Percentiles rank a stretch among this genome's conserved stretches.
phyloP scores from a whole-genome alignment of 1,284 basidiomycete genomes.

The Ceratobasidium sp. region DNA sequence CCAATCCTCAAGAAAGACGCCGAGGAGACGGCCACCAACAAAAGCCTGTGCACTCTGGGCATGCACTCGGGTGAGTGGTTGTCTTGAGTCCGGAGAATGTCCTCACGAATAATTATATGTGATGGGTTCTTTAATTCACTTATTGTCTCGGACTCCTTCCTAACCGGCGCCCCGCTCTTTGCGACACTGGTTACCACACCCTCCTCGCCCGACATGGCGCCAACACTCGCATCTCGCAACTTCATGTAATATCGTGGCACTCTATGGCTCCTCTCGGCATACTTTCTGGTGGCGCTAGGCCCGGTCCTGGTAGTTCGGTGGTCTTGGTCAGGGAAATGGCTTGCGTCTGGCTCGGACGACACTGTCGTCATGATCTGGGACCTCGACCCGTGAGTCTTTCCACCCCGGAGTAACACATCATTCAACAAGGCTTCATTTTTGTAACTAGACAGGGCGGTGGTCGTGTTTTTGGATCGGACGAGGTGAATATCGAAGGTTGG shows the following conservation, averaged over 20 bases:
- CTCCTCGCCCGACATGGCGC: not conserved
- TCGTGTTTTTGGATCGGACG: conserved; percentile 91
- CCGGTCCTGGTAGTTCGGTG: conserved; percentile 95
- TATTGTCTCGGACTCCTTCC: not conserved
- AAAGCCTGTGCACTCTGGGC: conserved; percentile 88
- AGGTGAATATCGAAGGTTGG: conserved; percentile 97
- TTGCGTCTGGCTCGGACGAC: conserved; percentile 97
- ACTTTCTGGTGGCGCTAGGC: conserved; percentile 56
- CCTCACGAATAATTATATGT: too few relatives aligned
- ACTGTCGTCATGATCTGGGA: conserved; percentile 97
- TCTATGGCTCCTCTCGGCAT: too few relatives aligned
- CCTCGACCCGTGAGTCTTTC: conserved; percentile 84
- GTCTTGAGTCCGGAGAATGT: too few relatives aligned
- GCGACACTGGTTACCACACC: too few relatives aligned
- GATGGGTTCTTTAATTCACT: not conserved
- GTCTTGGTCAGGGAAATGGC: conserved; percentile 93
- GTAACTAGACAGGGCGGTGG: conserved; percentile 74
- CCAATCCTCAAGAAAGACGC: conserved; percentile 83
- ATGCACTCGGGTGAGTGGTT: conserved; percentile 79
- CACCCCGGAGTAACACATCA: not conserved
- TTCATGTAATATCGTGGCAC: too few relatives aligned
- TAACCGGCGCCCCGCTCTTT: too few relatives aligned
- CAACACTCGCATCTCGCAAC: not conserved
- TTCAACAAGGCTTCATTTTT: conserved; percentile 4
- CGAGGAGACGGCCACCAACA: conserved; percentile 80